Conservation (phyloP, 805 yeast genomes). For the Wickerhamiella hasegawae region DNA sequence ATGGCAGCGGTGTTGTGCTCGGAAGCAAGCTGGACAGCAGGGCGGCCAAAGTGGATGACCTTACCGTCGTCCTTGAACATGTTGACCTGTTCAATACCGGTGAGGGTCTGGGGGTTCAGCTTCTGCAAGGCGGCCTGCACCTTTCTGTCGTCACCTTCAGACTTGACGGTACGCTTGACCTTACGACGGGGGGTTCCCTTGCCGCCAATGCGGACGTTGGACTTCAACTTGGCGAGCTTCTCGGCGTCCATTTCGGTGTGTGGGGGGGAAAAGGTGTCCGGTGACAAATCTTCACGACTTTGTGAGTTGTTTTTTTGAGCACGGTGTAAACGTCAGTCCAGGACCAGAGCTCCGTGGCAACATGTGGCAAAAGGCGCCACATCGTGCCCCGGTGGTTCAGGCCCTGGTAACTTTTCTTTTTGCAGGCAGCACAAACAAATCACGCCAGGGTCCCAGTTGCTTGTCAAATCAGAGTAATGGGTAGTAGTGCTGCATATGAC, state of each 20-base stretch:
- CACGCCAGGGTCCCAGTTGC: too few species aligned
- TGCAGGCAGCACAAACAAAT: too few species aligned
- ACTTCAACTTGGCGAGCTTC: slow-evolving; percentile 73
- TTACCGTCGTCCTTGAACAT: slow-evolving; percentile 94
- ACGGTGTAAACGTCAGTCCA: background rate
- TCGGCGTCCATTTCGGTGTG: slow-evolving; percentile 48
- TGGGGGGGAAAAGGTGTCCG: background rate
- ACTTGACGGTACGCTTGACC: slow-evolving; percentile 51
- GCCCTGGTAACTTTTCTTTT: too few species aligned
- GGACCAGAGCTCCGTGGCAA: background rate
- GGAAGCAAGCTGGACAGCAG: slow-evolving; percentile 87
- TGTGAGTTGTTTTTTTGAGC: too few species aligned
- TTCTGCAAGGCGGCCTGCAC: slow-evolving; percentile 78
- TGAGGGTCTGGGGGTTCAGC: slow-evolving; percentile 76
- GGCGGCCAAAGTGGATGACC: slow-evolving; percentile 90
- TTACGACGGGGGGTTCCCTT: slow-evolving; percentile 68
- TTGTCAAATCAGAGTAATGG: too few species aligned
- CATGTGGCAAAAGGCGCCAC: background rate
- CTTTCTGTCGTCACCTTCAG: slow-evolving; percentile 68
- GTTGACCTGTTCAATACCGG: slow-evolving; percentile 91
- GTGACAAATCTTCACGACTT: slow-evolving; percentile 6
- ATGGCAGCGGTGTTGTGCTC: slow-evolving; percentile 84
- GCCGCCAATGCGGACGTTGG: slow-evolving; percentile 55
- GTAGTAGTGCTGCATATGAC: too few species aligned
- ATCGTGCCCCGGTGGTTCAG: too few species aligned